These are phyloP conservation scores for Cucurbita ficifolia DNA, from an alignment of 306 rosid species.

Conservation along the genomic window DNA sequence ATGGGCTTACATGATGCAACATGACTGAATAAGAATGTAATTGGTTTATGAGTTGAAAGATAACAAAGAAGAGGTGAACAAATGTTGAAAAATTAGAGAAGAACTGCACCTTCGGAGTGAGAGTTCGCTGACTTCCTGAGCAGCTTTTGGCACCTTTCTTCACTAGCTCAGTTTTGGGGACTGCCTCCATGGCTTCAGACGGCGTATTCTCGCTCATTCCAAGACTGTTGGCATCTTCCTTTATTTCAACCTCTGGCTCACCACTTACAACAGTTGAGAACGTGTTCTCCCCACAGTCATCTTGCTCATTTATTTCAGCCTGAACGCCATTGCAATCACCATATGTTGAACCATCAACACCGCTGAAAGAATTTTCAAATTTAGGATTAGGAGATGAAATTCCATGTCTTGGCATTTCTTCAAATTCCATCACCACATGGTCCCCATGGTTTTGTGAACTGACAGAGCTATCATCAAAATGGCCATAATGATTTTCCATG, in stretches of 20 bases:
- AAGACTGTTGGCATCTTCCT: background rate
- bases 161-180: slow-evolving; percentile 15
- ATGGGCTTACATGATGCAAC: background rate
- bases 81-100: background rate
- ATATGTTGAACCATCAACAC: background rate
- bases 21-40: background rate
- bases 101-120: slow-evolving; percentile 33
- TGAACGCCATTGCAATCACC: no score
- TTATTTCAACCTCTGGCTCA: background rate
- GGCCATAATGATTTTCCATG: slow-evolving; percentile 19
- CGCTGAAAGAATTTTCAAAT: slow-evolving; percentile 13
- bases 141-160: slow-evolving; percentile 16
- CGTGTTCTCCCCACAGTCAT: slow-evolving; percentile 15
- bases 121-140: slow-evolving; percentile 13
- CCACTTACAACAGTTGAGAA: slow-evolving; percentile 4
- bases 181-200: slow-evolving; percentile 4
- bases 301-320: slow-evolving; percentile 20
- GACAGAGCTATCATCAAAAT: slow-evolving; percentile 24
- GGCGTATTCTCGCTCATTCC: slow-evolving; percentile 17
- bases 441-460: slow-evolving; percentile 30
- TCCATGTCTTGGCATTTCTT: slow-evolving; percentile 21
- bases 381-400: slow-evolving; percentile 18
- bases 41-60: background rate
- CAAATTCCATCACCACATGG: slow-evolving; percentile 12
- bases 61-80: background rate